A percentile compares a stretch with the other conserved stretches of the same genome.
phyloP scores from a whole-genome alignment of 352 stramenopile species.

The Blastocystis sp. region DNA sequence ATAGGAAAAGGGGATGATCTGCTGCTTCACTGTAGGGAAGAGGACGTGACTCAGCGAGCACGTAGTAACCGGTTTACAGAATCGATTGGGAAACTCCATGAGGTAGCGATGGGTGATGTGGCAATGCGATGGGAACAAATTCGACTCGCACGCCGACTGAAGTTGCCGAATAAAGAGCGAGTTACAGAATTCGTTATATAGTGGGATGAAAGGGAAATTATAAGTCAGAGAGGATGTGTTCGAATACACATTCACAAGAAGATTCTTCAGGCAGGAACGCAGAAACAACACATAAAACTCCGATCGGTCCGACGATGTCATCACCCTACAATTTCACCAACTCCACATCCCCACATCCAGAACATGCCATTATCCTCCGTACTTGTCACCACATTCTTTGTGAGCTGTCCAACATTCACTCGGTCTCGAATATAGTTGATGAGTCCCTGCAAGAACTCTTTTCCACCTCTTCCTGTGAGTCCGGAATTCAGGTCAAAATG shows the following conservation, averaged over 20 bases:
- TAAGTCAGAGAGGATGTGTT: background rate
- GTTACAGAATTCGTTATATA: conserved; percentile 23
- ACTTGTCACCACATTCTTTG: background rate
- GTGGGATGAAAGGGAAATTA: background rate
- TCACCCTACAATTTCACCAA: background rate
- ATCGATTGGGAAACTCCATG: too few relatives aligned
- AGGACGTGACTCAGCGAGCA: background rate
- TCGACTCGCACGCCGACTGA: background rate
- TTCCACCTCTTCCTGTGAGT: background rate
- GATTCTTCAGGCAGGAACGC: background rate
- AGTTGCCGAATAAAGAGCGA: background rate
- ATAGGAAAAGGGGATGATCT: background rate
- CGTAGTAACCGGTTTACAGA: background rate
- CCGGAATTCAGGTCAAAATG: too few relatives aligned
- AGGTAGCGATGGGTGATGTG: background rate
- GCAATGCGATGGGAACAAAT: background rate
- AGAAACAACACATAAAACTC: background rate
- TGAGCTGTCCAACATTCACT: background rate
- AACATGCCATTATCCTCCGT: background rate
- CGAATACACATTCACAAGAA: background rate
- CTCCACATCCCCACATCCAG: background rate
- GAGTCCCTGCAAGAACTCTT: background rate
- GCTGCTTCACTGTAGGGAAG: background rate
- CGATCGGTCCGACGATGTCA: background rate
- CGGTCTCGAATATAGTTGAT: background rate